Conservation (phyloP, 768 basidiomycete species). For the Rhodosporidiobolus odoratus region DNA sequence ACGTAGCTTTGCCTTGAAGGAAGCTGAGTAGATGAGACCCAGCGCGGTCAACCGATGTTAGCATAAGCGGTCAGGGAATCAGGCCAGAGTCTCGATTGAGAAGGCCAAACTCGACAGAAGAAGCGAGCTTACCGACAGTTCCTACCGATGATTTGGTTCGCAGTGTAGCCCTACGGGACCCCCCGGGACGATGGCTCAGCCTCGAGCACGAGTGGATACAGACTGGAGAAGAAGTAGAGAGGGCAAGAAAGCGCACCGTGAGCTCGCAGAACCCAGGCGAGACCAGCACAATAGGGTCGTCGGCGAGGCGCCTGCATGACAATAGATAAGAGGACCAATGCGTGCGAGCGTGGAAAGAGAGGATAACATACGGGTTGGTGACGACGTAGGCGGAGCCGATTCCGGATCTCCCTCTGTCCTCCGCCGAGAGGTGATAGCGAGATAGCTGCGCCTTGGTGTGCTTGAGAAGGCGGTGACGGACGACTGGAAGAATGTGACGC, state of each 20-base stretch:
- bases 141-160: conserved; percentile 31
- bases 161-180: conserved; percentile 12
- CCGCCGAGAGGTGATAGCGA: not conserved
- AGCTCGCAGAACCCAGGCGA: conserved; percentile 20
- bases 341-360: not conserved
- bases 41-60: too few relatives aligned
- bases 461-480: conserved; percentile 10
- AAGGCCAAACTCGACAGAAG: not conserved
- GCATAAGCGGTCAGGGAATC: too few relatives aligned
- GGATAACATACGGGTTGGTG: conserved; percentile 17
- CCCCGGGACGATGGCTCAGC: not conserved
- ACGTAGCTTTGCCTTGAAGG: conserved; percentile 22
- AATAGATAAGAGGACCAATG: not conserved
- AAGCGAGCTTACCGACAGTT: conserved; percentile 17
- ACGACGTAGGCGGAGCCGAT: conserved; percentile 28
- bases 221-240: not conserved
- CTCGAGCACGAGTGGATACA: not conserved
- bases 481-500: not conserved
- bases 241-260: conserved; percentile 3
- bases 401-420: conserved; percentile 8
- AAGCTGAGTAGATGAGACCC: not conserved
- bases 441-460: conserved; percentile 19
- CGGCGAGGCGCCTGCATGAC: conserved; percentile 4
- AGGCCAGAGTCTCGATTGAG: not conserved
- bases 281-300: conserved; percentile 15